Conservation (phyloP, 2,329 filamentous ascomycete genomes). For the Harringtonia aguacate region DNA sequence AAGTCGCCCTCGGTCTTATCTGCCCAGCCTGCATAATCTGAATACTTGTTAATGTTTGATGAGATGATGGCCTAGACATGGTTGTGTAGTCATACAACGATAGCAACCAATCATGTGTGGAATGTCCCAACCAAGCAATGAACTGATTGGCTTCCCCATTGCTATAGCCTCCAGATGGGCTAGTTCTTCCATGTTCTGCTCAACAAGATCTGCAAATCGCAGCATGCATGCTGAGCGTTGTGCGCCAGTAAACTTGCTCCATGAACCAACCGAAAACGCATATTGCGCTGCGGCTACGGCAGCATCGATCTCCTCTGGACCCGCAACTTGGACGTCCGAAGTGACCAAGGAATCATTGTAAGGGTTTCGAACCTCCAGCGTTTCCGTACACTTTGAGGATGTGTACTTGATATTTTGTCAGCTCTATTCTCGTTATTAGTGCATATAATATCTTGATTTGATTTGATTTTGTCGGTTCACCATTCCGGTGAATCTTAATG, state of each 20-base stretch:
- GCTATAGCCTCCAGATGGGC: conserved; percentile 31
- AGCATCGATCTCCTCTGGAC: conserved; percentile 46
- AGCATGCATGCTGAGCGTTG: conserved; percentile 40
- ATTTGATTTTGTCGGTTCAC: too few relatives aligned
- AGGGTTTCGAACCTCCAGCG: conserved; percentile 34
- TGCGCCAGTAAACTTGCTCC: conserved; percentile 66
- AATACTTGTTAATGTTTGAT: too few relatives aligned
- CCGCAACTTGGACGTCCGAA: conserved; percentile 31
- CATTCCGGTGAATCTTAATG: too few relatives aligned
- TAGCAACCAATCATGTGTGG: conserved; percentile 8
- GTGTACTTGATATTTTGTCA: not conserved
- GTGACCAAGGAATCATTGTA: conserved; percentile 34
- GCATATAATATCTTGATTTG: too few relatives aligned
- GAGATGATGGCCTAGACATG: too few relatives aligned
- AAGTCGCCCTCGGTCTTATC: conserved; percentile 25
- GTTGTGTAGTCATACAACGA: conserved; percentile 33
- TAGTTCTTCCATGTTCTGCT: conserved; percentile 20
- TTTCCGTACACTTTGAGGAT: conserved; percentile 20
- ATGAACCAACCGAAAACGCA: conserved; percentile 52
- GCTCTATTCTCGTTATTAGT: too few relatives aligned
- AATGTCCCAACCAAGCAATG: conserved; percentile 31
- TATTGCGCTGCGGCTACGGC: conserved; percentile 58
- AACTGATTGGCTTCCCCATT: conserved; percentile 14
- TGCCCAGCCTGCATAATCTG: conserved; percentile 21
- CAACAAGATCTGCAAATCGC: conserved; percentile 30